Conservation (phyloP, 108 stramenopile genomes). For the Discostella pseudostelligera region DNA sequence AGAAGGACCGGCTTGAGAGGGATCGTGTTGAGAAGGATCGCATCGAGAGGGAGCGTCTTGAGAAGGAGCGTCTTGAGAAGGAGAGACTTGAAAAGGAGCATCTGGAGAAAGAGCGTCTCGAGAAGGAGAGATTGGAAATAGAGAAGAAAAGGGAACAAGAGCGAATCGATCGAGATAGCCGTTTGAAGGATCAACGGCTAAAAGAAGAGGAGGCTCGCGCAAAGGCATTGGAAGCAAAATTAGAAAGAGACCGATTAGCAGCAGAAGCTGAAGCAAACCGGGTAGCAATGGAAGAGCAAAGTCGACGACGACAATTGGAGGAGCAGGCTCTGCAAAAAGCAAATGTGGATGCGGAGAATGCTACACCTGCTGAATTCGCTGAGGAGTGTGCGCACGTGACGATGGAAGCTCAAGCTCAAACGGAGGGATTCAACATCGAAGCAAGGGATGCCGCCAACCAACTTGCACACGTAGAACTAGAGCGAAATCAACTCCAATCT, state of each 20-base stretch:
- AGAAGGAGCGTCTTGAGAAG: not conserved
- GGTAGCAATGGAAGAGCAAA: constrained; percentile 33
- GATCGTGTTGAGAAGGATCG: too few relatives aligned
- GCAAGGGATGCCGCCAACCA: constrained; percentile 8
- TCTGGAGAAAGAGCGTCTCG: not conserved
- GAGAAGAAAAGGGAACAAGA: constrained; percentile 10
- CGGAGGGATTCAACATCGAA: constrained; percentile 12
- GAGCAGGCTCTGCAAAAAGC: constrained; percentile 23
- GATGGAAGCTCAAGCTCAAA: constrained; percentile 3
- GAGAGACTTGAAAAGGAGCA: not conserved
- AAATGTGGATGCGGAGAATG: not conserved
- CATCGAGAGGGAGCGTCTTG: not conserved
- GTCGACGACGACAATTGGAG: constrained; percentile 48
- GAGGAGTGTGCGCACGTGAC: not conserved
- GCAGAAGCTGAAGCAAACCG: constrained; percentile 2
- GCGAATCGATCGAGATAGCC: constrained; percentile 15
- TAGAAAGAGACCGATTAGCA: constrained; percentile 7
- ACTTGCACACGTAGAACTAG: constrained; percentile 20
- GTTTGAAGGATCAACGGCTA: constrained; percentile 1
- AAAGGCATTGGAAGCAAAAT: too few relatives aligned
- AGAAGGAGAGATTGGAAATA: not conserved
- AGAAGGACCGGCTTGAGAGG: too few relatives aligned
- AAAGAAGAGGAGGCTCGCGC: not conserved
- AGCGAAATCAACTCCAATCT: constrained; percentile 24
- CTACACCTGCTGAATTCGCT: not conserved